Evolutionary conservation across 176 grass and related monocot genomes (phyloP), one percentile per base, ranked within the genome.

Genomic region (Olyra latifolia): DNA sequence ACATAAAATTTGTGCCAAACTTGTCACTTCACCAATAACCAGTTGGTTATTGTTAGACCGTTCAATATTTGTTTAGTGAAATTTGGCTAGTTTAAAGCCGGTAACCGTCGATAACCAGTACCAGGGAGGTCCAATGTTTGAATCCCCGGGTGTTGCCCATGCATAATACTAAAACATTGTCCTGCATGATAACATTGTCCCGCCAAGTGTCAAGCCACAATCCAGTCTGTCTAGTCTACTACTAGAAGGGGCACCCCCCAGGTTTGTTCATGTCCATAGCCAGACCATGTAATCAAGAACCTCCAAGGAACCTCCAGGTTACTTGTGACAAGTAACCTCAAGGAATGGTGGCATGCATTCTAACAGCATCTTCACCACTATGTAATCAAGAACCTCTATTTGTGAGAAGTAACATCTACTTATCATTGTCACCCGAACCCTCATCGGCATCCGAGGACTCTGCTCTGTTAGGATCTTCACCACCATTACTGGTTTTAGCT

Each of bases 361-460:
- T 42, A 54, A 41, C 5, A 35, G n/a, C n/a, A 80, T 46, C 43
- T 69, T 85, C 25, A 70, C 39, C 32, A 35, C 5, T 4, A 12
- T 17, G 39, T 35, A 63, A 55, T 23, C 24, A 35, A 35, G 32
- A 2, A 35, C 32, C 32, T 35, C 32, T 35, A 35, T 35, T 35
- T 35, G 4, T 35, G 1, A 35, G 44, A 42, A 9, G 17, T 30
- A 12, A 49, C 28, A 83, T 6, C 80, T 69, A 43, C 41, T 89
- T 85, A 70, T 82, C 89, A 45, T 76, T 77, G 3, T 86, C 85
- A 44, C 87, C 86, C 0, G 68, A 94, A 66, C 69, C 83, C 46
- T 87, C 89, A 6, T 88, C 76, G 3, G 75, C 78, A 65, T 92
- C 87, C 7, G 82, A 89, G 13, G 71, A 91, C 25, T 92, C 89